Evolutionary conservation across 805 yeast genomes (phyloP).

Genomic region (Isabelozyma rhagii): DNA sequence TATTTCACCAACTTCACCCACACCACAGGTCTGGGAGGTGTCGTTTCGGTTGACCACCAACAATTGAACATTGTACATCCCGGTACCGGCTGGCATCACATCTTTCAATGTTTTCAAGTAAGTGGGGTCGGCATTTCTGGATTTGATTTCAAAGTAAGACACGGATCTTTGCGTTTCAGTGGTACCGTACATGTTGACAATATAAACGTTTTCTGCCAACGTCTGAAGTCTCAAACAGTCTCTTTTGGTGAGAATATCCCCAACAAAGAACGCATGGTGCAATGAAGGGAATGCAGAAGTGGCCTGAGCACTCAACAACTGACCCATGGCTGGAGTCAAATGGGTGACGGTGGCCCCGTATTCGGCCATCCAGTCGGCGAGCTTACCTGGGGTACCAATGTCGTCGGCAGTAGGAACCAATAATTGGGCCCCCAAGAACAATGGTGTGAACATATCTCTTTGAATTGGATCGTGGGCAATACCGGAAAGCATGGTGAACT

Average conservation of each 20-base stretch:
- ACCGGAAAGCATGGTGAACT: constrained; percentile 96
- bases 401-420: constrained; percentile 95
- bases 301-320: constrained; percentile 92
- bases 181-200: constrained; percentile 98
- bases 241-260: constrained; percentile 95
- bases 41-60: constrained; percentile 91
- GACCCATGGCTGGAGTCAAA: constrained; percentile 99
- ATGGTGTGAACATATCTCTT: constrained; percentile 98
- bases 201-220: constrained; percentile 81
- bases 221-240: constrained; percentile 93
- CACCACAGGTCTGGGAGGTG: constrained; percentile 88
- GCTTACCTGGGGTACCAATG: constrained; percentile 96
- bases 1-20: constrained; percentile 98
- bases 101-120: constrained; percentile 86
- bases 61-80: constrained; percentile 93
- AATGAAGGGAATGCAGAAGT: constrained; percentile 76
- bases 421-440: constrained; percentile 90
- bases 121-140: constrained; percentile 62
- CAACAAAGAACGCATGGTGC: constrained; percentile 97
- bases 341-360: constrained; percentile 95
- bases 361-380: constrained; percentile 95
- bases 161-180: constrained; percentile 99
- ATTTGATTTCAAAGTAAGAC: constrained; percentile 84
- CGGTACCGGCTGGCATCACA: constrained; percentile 97
- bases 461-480: constrained; percentile 99